phyloP scores from a whole-genome alignment of 2,329 filamentous ascomycete species.

The Phyllosticta ampelicida region DNA sequence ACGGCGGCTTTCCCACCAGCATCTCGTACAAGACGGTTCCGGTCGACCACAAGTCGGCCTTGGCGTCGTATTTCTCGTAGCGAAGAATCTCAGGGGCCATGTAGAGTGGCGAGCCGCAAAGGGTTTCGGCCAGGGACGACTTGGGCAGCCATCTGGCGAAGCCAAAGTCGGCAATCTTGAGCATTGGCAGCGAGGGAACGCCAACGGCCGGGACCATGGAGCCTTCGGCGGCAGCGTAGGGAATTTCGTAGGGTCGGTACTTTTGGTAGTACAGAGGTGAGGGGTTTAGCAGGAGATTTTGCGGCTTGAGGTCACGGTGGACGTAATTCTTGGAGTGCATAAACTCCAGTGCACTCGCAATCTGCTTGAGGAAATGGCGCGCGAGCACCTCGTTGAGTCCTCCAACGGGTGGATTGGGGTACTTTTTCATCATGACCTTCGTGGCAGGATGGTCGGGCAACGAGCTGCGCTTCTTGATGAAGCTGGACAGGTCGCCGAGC shows the following conservation, averaged over 20 bases:
- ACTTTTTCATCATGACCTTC: conserved; percentile 83
- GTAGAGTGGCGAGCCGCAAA: conserved; percentile 93
- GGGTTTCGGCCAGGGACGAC: conserved; percentile 85
- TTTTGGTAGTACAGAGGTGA: conserved; percentile 59
- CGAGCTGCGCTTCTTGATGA: conserved; percentile 88
- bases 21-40: conserved; percentile 95
- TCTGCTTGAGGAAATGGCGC: conserved; percentile 90
- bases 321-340: conserved; percentile 77
- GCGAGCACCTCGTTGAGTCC: conserved; percentile 96
- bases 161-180: conserved; percentile 98
- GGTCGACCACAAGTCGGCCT: conserved; percentile 95
- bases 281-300: conserved; percentile 85
- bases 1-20: conserved; percentile 82
- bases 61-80: conserved; percentile 95
- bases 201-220: conserved; percentile 74
- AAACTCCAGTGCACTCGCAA: conserved; percentile 84
- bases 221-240: conserved; percentile 69
- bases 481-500: conserved; percentile 83
- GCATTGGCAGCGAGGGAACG: conserved; percentile 76
- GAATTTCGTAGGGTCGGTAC: conserved; percentile 46
- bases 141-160: conserved; percentile 87
- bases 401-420: conserved; percentile 70
- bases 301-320: conserved; percentile 94
- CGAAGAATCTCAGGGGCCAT: conserved; percentile 97
- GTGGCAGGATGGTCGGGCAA: conserved; percentile 71